Evolutionary conservation across 805 yeast species (phyloP).

Genomic region (Torulaspora microellipsoides): DNA sequence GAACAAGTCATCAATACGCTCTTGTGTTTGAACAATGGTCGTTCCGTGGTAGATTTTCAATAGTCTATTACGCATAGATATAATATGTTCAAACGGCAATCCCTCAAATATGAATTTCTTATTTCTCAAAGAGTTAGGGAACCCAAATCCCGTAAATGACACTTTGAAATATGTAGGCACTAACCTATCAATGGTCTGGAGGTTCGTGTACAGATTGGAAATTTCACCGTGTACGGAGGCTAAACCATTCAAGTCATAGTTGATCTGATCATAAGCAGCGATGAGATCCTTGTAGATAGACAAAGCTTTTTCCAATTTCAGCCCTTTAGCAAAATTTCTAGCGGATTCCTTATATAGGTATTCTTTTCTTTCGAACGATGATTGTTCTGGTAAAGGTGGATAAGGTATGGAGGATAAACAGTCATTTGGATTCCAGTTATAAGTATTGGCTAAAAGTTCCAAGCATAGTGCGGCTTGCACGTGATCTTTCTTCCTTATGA

Average conservation of each 20-base stretch:
- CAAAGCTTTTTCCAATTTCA: conserved; percentile 73
- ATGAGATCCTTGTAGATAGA: conserved; percentile 73
- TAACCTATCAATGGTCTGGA: conserved; percentile 65
- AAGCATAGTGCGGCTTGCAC: conserved; percentile 82
- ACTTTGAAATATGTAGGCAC: conserved; percentile 78
- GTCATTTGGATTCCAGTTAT: conserved; percentile 63
- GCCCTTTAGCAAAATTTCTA: conserved; percentile 60
- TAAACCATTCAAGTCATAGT: conserved; percentile 72
- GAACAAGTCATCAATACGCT: conserved; percentile 48
- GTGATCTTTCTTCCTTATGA: conserved; percentile 53
- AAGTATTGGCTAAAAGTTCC: conserved; percentile 71
- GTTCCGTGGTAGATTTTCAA: conserved; percentile 79
- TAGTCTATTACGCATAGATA: conserved; percentile 74
- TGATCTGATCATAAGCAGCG: conserved; percentile 64
- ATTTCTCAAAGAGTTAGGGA: conserved; percentile 72
- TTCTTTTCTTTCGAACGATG: conserved; percentile 78
- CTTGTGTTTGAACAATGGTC: conserved; percentile 53
- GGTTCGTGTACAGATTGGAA: conserved; percentile 59
- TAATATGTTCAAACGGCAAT: conserved; percentile 78
- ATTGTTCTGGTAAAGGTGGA: conserved; percentile 75
- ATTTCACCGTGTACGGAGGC: conserved; percentile 65
- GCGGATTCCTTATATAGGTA: conserved; percentile 66
- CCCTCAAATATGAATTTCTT: conserved; percentile 82
- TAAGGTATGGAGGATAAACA: conserved; percentile 51
- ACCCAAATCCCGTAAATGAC: conserved; percentile 76